phyloP scores from a whole-genome alignment of 108 stramenopile species.

The Hondaea fermentalgiana region DNA sequence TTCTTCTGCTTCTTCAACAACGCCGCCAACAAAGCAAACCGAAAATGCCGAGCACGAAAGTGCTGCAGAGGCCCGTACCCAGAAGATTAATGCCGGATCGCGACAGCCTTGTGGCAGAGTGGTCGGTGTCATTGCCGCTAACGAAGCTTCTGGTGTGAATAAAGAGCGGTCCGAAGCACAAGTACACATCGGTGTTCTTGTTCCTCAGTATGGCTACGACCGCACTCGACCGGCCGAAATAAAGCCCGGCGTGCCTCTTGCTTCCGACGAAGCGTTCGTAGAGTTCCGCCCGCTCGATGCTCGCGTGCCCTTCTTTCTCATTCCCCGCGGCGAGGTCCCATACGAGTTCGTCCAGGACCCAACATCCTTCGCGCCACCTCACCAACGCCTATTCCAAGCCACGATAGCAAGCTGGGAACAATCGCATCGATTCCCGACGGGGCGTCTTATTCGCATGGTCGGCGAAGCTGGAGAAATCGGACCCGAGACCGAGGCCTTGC shows the following conservation, averaged over 20 bases:
- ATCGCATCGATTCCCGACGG: constrained; percentile 64
- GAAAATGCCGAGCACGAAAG: not conserved
- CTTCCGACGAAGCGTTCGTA: not conserved
- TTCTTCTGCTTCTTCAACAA: not conserved
- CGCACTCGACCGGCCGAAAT: not conserved
- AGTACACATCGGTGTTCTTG: not conserved
- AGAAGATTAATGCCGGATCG: not conserved
- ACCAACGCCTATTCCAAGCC: constrained; percentile 34
- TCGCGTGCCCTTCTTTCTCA: constrained; percentile 27
- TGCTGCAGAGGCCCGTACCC: not conserved
- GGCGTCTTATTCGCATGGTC: constrained; percentile 50
- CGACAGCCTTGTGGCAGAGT: constrained; percentile 19
- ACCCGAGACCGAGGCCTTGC: constrained; percentile 77
- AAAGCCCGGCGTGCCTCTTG: not conserved
- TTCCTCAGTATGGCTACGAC: not conserved
- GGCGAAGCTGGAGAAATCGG: constrained; percentile 66
- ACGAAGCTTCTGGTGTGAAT: not conserved
- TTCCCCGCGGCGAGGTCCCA: not conserved
- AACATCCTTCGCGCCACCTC: constrained; percentile 37
- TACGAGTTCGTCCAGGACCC: constrained; percentile 50
- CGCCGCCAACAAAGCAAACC: not conserved
- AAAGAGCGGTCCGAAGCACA: not conserved
- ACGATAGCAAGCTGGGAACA: constrained; percentile 42
- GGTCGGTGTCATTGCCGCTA: not conserved
- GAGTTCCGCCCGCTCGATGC: constrained; percentile 18